Evolutionary conservation across 345 rosid species (phyloP).

Genomic region (Noccaea caerulescens): DNA sequence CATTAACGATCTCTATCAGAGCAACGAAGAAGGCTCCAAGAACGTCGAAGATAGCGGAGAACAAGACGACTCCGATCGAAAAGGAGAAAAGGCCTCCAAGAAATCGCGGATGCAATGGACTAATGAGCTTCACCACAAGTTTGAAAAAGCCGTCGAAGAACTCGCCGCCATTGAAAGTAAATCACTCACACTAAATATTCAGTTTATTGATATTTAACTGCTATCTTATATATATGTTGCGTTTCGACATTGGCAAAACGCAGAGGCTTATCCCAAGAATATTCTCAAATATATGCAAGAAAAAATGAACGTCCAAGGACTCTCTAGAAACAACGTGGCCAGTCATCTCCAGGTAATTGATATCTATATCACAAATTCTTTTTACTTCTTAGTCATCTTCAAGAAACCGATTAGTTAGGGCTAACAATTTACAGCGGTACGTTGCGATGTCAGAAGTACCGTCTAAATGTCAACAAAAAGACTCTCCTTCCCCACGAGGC

Average conservation of each 20-base stretch:
- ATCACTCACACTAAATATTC: background rate
- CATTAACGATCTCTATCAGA: background rate
- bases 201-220: background rate
- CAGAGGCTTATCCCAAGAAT: slow-evolving; percentile 32
- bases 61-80: slow-evolving; percentile 2
- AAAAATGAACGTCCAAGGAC: slow-evolving; percentile 18
- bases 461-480: background rate
- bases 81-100: background rate
- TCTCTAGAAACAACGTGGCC: slow-evolving; percentile 29
- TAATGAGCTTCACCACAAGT: slow-evolving; percentile 25
- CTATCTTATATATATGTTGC: background rate
- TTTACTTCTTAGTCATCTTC: background rate
- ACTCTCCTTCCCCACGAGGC: background rate
- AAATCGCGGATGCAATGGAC: slow-evolving; percentile 41
- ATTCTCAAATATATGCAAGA: slow-evolving; percentile 38
- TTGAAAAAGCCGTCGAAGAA: slow-evolving; percentile 7
- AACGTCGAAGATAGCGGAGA: background rate
- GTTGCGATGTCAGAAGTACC: slow-evolving; percentile 37
- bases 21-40: slow-evolving; percentile 27
- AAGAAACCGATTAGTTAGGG: slow-evolving; percentile 1
- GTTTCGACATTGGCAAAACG: background rate
- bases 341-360: slow-evolving; percentile 40
- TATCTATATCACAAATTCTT: background rate
- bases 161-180: slow-evolving; percentile 17
- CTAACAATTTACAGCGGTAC: slow-evolving; percentile 14